These are phyloP conservation scores for Arctostaphylos glauca DNA, from an alignment of 148 eudicot species.

Conservation along the genomic window DNA sequence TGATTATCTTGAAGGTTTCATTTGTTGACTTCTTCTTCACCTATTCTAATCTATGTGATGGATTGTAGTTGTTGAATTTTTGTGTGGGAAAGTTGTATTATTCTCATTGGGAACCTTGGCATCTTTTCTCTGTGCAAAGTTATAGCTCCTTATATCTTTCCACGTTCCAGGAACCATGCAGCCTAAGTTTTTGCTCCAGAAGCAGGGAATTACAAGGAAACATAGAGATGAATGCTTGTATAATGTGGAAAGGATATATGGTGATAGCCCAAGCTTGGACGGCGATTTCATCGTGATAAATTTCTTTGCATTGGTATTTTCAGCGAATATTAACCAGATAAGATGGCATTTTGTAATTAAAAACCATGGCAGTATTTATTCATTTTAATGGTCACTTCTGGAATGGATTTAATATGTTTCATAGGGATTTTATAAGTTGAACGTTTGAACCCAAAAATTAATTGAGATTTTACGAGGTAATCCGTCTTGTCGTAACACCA, in stretches of 20 bases:
- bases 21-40: not conserved
- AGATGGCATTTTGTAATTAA: not conserved
- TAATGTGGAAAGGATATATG: slow-evolving; percentile 61
- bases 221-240: slow-evolving; percentile 66
- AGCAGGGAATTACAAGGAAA: slow-evolving; percentile 42
- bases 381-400: not conserved
- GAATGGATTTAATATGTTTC: not conserved
- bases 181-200: slow-evolving; percentile 49
- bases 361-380: not conserved
- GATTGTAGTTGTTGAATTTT: not conserved
- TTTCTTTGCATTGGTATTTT: slow-evolving; percentile 77
- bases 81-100: not conserved
- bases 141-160: slow-evolving; percentile 6
- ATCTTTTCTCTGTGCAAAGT: not conserved
- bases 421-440: not conserved
- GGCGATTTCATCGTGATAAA: slow-evolving; percentile 79
- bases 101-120: not conserved
- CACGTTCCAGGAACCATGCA: slow-evolving; percentile 33
- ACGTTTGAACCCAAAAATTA: not conserved
- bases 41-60: not conserved
- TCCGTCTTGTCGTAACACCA: not conserved
- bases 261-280: slow-evolving; percentile 44
- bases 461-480: not conserved
- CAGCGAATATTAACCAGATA: not conserved
- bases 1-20: slow-evolving; percentile 38